Evolutionary conservation across 495 filamentous ascomycete genomes (phyloP).

Genomic region (Podospora pseudoanserina): DNA sequence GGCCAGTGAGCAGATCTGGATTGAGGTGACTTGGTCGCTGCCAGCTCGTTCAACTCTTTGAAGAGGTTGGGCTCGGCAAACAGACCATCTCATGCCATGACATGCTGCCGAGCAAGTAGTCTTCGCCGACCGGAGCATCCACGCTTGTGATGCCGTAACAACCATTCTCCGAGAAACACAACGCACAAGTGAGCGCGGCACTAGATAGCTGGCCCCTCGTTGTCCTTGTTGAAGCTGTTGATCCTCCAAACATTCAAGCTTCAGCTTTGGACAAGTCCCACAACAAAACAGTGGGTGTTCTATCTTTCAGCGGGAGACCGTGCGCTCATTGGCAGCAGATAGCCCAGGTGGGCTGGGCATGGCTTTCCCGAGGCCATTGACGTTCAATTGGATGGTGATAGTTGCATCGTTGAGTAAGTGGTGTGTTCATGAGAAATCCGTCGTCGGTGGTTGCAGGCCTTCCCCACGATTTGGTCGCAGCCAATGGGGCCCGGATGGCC

Average conservation of each 20-base stretch:
- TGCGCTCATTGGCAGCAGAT: not conserved
- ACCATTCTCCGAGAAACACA: not conserved
- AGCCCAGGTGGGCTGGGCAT: not conserved
- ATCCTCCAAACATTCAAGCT: not conserved
- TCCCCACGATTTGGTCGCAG: not conserved
- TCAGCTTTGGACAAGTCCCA: too few relatives aligned
- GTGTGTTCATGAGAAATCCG: conserved; percentile 5
- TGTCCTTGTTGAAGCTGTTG: conserved; percentile 2
- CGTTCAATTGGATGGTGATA: not conserved
- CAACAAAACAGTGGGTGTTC: not conserved
- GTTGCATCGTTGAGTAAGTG: not conserved
- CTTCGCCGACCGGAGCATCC: not conserved
- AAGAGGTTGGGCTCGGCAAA: conserved; percentile 16
- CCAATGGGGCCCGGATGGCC: not conserved
- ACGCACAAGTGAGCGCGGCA: not conserved
- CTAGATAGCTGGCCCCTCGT: not conserved
- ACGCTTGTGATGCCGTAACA: not conserved
- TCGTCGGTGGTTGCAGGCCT: not conserved
- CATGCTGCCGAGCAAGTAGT: not conserved
- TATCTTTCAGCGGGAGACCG: not conserved
- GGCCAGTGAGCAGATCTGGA: conserved; percentile 14
- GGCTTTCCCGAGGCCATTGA: too few relatives aligned
- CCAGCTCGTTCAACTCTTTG: conserved; percentile 7
- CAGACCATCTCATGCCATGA: not conserved
- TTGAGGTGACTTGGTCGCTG: conserved; percentile 13